These are phyloP conservation scores for Colletotrichum sublineola DNA, from an alignment of 2,329 filamentous ascomycete species.

Conservation along the genomic window DNA sequence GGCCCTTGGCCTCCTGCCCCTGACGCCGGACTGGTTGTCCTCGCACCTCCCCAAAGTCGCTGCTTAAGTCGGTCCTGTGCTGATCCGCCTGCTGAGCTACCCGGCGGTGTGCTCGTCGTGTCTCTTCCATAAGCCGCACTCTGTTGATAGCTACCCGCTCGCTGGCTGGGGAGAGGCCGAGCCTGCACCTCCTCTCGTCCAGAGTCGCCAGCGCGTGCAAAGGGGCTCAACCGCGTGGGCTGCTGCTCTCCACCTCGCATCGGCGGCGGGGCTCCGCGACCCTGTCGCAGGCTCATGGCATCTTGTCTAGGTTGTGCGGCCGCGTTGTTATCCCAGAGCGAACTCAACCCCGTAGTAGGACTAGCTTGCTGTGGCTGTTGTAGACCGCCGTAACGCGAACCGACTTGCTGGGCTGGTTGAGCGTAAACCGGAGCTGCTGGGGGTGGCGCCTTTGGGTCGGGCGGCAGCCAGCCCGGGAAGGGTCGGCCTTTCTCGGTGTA, in stretches of 20 bases:
- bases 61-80: conserved; percentile 89
- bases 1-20: conserved; percentile 54
- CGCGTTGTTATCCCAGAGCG: conserved; percentile 67
- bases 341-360: conserved; percentile 60
- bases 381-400: conserved; percentile 66
- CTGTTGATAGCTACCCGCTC: conserved; percentile 80
- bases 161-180: conserved; percentile 78
- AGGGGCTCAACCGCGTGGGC: conserved; percentile 51
- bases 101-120: conserved; percentile 50
- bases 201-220: conserved; percentile 45
- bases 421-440: conserved; percentile 67
- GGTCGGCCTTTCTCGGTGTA: conserved; percentile 88
- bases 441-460: conserved; percentile 83
- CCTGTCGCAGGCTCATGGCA: conserved; percentile 61
- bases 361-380: conserved; percentile 51
- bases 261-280: conserved; percentile 53
- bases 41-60: conserved; percentile 75
- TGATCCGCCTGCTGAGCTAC: conserved; percentile 60
- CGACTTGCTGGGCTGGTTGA: conserved; percentile 59
- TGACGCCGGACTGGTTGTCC: conserved; percentile 67
- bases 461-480: conserved; percentile 89
- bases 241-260: conserved; percentile 44
- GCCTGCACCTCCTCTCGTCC: conserved; percentile 58
- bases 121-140: conserved; percentile 48
- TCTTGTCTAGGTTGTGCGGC: conserved; percentile 52